A percentile compares a stretch with the other conserved stretches of the same genome.
These are phyloP conservation scores for Fusarium lyarnte DNA, from an alignment of 2,329 filamentous ascomycete species.

Conservation along the genomic window DNA sequence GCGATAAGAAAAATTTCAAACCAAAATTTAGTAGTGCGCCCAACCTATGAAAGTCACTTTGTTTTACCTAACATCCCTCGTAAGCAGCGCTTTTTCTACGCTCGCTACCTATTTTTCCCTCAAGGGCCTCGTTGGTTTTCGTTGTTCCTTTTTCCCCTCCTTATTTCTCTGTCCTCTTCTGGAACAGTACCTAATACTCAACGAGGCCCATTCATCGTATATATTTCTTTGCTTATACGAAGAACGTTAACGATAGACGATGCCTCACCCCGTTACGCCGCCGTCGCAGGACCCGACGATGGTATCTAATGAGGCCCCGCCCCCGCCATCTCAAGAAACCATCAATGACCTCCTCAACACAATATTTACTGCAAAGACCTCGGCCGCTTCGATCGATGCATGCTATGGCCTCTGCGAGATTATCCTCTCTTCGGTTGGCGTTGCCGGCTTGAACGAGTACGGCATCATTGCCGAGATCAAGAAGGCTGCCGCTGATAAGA, in stretches of 20 bases:
- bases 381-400: conserved; percentile 73
- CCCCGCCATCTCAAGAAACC: conserved; percentile 72
- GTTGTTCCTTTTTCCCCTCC: conserved; percentile 2
- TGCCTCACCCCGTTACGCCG: conserved; percentile 62
- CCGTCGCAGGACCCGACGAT: conserved; percentile 51
- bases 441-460: conserved; percentile 62
- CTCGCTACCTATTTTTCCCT: conserved; percentile 20
- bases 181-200: conserved; percentile 20
- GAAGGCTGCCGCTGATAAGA: conserved; percentile 91
- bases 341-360: conserved; percentile 71
- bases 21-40: conserved; percentile 24
- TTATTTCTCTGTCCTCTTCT: conserved; percentile 3
- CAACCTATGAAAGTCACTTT: conserved; percentile 28
- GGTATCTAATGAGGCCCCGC: conserved; percentile 59
- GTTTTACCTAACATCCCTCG: conserved; percentile 30
- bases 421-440: conserved; percentile 64
- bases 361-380: conserved; percentile 75
- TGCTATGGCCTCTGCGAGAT: conserved; percentile 70
- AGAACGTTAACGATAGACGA: conserved; percentile 40
- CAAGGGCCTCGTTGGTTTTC: conserved; percentile 44
- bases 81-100: conserved; percentile 38
- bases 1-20: conserved; percentile 35
- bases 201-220: conserved; percentile 29
- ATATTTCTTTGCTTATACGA: conserved; percentile 5
- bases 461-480: conserved; percentile 65